Conservation (phyloP, 805 yeast species). For the Sugiyamaella boreocaroliniensis region DNA sequence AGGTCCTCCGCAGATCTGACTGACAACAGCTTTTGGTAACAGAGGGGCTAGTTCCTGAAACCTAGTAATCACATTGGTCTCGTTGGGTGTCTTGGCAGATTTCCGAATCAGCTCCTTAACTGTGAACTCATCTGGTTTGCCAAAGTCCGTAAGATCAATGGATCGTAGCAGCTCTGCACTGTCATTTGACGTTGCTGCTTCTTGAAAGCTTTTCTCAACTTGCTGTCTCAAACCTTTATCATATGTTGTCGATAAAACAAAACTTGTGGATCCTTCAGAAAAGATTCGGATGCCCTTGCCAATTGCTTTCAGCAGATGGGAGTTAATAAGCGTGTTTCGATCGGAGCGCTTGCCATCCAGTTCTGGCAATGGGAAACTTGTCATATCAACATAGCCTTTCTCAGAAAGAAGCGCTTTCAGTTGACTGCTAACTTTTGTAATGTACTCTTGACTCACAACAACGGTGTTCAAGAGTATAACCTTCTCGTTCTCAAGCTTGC, state of each 20-base stretch:
- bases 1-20: neutral
- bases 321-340: neutral
- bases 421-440: neutral
- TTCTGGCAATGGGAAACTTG: neutral
- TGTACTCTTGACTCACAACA: constrained; percentile 5
- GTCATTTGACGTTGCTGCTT: neutral
- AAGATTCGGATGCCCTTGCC: neutral
- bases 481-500: neutral
- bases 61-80: neutral
- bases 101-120: neutral
- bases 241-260: neutral
- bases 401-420: neutral
- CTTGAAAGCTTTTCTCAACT: neutral
- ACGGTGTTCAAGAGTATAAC: neutral
- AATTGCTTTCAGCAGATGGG: neutral
- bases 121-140: neutral
- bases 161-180: neutral
- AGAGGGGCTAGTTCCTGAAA: neutral
- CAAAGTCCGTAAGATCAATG: neutral
- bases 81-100: neutral
- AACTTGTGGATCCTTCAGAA: neutral
- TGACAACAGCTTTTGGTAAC: neutral
- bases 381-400: constrained; percentile 7
- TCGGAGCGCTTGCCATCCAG: neutral
- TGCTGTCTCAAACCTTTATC: neutral